Evolutionary conservation across 148 eudicot species (phyloP).

Genomic region (Chenopodium suecicum): DNA sequence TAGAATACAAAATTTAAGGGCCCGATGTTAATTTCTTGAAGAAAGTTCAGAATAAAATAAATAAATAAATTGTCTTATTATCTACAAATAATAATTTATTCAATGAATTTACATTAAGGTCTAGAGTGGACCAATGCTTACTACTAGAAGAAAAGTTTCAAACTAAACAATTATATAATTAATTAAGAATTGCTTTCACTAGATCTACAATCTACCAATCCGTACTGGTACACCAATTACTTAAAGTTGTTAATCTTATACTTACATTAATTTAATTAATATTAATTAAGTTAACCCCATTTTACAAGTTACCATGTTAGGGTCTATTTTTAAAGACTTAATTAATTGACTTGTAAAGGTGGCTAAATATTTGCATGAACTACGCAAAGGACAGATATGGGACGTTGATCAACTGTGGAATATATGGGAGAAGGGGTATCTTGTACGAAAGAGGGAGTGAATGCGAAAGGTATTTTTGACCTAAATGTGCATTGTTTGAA

Average conservation of each 20-base stretch:
- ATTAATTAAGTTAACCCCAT: neutral
- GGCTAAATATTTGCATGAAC: neutral
- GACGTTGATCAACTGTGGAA: conserved; percentile 9
- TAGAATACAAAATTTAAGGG: too few species aligned
- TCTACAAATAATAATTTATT: too few species aligned
- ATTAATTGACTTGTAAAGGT: neutral
- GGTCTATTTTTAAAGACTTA: neutral
- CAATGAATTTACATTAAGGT: too few species aligned
- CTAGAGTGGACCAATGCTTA: neutral
- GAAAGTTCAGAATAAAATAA: too few species aligned
- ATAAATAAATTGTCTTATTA: neutral
- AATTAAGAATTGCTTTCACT: neutral
- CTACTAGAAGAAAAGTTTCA: conserved; percentile 1
- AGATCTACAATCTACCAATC: neutral
- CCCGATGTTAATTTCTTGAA: too few species aligned
- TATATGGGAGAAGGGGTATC: neutral
- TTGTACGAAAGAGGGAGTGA: conserved; percentile 7
- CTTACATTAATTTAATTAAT: neutral
- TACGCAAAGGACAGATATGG: neutral
- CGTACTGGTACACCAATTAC: neutral
- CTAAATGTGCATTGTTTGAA: neutral
- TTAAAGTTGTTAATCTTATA: neutral
- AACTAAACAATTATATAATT: neutral
- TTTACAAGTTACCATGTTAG: conserved; percentile 3
- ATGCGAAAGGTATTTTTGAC: neutral